Evolutionary conservation across 345 rosid species (phyloP), one percentile per base, ranked within the genome.

Genomic region (Salix brachista): DNA sequence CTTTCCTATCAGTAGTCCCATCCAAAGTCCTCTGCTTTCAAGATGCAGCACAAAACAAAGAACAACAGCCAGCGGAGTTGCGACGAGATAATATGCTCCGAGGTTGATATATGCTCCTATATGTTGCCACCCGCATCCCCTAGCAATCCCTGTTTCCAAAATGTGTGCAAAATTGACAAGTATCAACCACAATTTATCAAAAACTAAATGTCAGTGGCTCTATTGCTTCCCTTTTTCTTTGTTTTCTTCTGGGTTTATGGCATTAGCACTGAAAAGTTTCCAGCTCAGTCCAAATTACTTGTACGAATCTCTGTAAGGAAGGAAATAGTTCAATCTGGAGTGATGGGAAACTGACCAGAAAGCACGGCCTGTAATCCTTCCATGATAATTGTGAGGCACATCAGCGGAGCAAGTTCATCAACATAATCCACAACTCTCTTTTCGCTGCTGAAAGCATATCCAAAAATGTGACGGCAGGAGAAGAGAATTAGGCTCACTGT

Each of bases 81-180:
- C 81, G 19, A 71, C 58, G 13, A 73, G 37, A 67, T 78, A 78
- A 21, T 36, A 58, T 6, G 77, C 73, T 14, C 70, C 73, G 3
- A 78, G 62, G 69, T 78, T 78, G 5, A 67, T 39, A 67, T 37
- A 72, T 3, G 77, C 73, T 34, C 81, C 81, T 61, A 65, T 26
- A 8, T 67, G 65, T 36, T 78, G 81, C 81, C 81, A 78, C 61
- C 80, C 80, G 54, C 80, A 48, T 52, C 80, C 80, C 37, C 76
- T 78, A 4, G 76, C 80, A 72, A 78, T 46, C n/a, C 77, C 81
- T 78, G 69, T 54, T 61, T 6, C 39, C 26, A 42, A 36, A 50
- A 17, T 50, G 19, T 4, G 0, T 50, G 54, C 54, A 50, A 50
- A 14, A 50, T 50, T 16, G 54, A 48, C 19, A 16, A 48, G 54